These are phyloP conservation scores for Kluyveromyces nonfermentans DNA, from an alignment of 805 yeast genomes.

Conservation along the genomic window DNA sequence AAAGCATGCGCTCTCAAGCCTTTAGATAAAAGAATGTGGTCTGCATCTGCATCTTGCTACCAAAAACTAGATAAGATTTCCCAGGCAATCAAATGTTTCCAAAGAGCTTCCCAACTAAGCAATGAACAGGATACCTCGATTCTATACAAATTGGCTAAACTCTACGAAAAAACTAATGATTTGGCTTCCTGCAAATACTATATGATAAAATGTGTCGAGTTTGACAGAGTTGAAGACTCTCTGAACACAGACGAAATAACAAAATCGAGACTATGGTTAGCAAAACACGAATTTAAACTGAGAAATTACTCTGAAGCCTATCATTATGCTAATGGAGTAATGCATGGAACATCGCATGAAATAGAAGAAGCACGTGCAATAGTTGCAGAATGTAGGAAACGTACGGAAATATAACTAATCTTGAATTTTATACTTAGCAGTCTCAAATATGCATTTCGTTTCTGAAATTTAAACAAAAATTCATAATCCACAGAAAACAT, in stretches of 20 bases:
- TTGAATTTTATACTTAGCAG: no score
- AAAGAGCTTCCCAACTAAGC: conserved; percentile 56
- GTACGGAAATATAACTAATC: conserved; percentile 29
- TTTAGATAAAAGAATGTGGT: conserved; percentile 91
- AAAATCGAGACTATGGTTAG: conserved; percentile 81
- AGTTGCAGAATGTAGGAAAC: conserved; percentile 64
- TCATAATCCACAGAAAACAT: no score
- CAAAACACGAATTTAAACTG: conserved; percentile 49
- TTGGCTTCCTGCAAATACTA: conserved; percentile 43
- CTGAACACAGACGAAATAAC: conserved; percentile 57
- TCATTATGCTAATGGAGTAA: conserved; percentile 60
- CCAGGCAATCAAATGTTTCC: conserved; percentile 75
- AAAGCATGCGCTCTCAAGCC: conserved; percentile 84
- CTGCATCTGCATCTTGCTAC: conserved; percentile 83
- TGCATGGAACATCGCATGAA: conserved; percentile 70
- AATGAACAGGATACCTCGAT: conserved; percentile 48
- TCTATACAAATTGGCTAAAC: conserved; percentile 51
- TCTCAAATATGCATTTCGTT: background rate
- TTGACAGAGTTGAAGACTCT: conserved; percentile 53
- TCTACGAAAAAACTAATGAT: conserved; percentile 52
- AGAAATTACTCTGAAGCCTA: conserved; percentile 61
- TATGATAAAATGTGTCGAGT: conserved; percentile 51
- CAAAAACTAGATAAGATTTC: conserved; percentile 61
- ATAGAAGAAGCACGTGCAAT: conserved; percentile 83
- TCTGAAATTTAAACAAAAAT: no score